phyloP scores from a whole-genome alignment of 1,284 basidiomycete species.

The Malassezia vespertilionis region DNA sequence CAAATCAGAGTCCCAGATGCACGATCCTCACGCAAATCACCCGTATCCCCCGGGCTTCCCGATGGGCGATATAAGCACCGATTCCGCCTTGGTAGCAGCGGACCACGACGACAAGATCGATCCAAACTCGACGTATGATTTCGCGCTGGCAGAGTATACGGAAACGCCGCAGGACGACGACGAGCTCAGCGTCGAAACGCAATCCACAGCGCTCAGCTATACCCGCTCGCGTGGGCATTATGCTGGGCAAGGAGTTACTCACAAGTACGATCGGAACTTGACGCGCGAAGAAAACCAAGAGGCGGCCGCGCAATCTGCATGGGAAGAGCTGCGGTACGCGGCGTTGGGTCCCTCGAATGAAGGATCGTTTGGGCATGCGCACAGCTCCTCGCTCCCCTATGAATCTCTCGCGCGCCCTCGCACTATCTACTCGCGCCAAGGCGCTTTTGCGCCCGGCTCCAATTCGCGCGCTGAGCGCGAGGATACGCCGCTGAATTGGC shows the following conservation, averaged over 20 bases:
- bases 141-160: neutral
- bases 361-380: neutral
- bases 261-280: neutral
- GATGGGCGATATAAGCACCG: neutral
- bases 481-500: too few species aligned
- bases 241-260: neutral
- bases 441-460: too few species aligned
- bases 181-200: neutral
- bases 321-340: conserved; percentile 7
- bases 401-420: neutral
- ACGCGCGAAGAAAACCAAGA: conserved; percentile 2
- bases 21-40: neutral
- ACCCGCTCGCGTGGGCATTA: conserved; percentile 3
- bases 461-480: too few species aligned
- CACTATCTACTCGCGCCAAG: conserved; percentile 5
- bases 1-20: neutral
- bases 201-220: neutral
- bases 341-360: neutral
- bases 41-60: neutral
- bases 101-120: neutral
- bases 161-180: neutral
- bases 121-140: neutral
- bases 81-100: neutral
- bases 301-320: conserved; percentile 5
- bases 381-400: neutral